These are phyloP conservation scores for Helianthus tuberosus DNA, from an alignment of 129 eudicot genomes.

Conservation along the genomic window DNA sequence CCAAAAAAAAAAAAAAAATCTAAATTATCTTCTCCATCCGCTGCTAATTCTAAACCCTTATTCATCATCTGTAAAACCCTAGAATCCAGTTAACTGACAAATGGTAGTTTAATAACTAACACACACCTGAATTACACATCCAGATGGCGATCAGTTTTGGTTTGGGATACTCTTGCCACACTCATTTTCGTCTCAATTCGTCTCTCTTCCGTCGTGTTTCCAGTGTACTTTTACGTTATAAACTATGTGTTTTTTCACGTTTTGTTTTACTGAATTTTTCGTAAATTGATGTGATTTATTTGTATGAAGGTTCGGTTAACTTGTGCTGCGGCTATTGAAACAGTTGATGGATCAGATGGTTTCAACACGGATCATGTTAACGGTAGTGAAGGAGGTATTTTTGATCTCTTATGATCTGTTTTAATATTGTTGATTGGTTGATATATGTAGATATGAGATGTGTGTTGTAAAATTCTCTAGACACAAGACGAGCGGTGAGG, in stretches of 20 bases:
- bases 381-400: slow-evolving; percentile 42
- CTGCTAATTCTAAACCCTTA: slow-evolving; percentile 28
- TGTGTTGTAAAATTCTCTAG: too few relatives aligned
- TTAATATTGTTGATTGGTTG: not conserved
- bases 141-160: slow-evolving; percentile 55
- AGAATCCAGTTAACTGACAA: not conserved
- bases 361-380: slow-evolving; percentile 17
- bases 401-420: not conserved
- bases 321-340: slow-evolving; percentile 47
- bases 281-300: not conserved
- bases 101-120: not conserved
- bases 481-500: too few relatives aligned
- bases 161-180: slow-evolving; percentile 44
- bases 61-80: slow-evolving; percentile 35
- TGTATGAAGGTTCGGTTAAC: slow-evolving; percentile 49
- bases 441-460: not conserved
- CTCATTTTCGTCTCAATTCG: slow-evolving; percentile 42
- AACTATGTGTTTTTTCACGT: too few relatives aligned
- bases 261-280: not conserved
- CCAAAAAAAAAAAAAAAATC: not conserved
- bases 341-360: slow-evolving; percentile 50
- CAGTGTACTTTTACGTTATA: slow-evolving; percentile 29
- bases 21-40: slow-evolving; percentile 13
- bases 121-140: not conserved
- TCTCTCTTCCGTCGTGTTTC: slow-evolving; percentile 39